A percentile compares a stretch with the other conserved stretches of the same genome.
Evolutionary conservation across 495 filamentous ascomycete genomes (phyloP).

Genomic region (Aspergillus sparsus): DNA sequence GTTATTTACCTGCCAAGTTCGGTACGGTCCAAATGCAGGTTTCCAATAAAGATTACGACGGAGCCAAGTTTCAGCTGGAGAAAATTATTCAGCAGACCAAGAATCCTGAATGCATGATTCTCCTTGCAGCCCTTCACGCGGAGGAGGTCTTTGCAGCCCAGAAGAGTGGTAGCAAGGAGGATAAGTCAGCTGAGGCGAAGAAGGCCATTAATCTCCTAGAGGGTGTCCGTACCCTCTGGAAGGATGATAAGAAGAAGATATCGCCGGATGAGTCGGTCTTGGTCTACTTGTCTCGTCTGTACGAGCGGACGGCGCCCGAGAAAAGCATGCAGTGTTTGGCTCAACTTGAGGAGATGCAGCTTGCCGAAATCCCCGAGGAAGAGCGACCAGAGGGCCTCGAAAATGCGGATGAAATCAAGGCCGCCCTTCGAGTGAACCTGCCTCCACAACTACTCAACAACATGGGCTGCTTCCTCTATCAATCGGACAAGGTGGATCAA

Average conservation of each 20-base stretch:
- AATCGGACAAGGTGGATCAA: conserved; percentile 73
- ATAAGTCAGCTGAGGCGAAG: conserved; percentile 77
- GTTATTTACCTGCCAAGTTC: conserved; percentile 90
- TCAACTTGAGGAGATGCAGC: conserved; percentile 84
- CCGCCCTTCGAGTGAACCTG: conserved; percentile 67
- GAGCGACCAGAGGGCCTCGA: conserved; percentile 67
- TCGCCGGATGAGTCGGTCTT: conserved; percentile 83
- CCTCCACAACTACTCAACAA: conserved; percentile 95
- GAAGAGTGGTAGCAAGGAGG: conserved; percentile 71
- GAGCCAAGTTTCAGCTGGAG: conserved; percentile 90
- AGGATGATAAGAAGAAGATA: conserved; percentile 79
- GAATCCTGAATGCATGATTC: conserved; percentile 85
- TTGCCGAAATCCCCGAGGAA: conserved; percentile 69
- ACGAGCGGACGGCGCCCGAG: conserved; percentile 81
- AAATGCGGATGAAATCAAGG: conserved; percentile 57
- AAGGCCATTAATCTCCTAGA: conserved; percentile 84
- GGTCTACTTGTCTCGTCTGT: conserved; percentile 86
- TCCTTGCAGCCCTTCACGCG: conserved; percentile 86
- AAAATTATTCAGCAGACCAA: conserved; percentile 86
- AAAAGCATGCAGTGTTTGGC: conserved; percentile 88
- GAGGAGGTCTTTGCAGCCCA: conserved; percentile 88
- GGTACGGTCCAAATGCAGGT: conserved; percentile 87
- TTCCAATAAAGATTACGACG: conserved; percentile 77
- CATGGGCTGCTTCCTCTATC: conserved; percentile 92
- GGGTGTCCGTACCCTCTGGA: conserved; percentile 84